Percentiles rank a stretch among this genome's conserved stretches.
Conservation (phyloP, 2,329 filamentous ascomycete genomes). For the Aciculosporium take region DNA sequence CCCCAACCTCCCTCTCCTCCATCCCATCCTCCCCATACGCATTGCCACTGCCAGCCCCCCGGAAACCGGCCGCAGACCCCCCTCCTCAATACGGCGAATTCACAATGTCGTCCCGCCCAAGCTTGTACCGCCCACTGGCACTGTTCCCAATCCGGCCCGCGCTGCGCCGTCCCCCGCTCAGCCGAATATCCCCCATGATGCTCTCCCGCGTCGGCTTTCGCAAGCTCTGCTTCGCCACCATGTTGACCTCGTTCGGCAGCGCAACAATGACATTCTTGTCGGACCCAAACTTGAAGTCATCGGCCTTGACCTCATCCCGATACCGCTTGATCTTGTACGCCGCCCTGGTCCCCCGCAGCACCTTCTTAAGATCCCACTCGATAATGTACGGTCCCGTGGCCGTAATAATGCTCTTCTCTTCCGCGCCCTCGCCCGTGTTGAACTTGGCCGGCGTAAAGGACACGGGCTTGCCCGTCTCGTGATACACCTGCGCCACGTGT, state of each 20-base stretch:
- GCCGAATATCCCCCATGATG: conserved; percentile 51
- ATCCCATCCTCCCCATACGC: no score
- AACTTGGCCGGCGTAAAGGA: conserved; percentile 86
- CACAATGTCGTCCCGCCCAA: conserved; percentile 72
- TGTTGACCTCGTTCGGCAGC: conserved; percentile 92
- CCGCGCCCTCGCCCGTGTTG: conserved; percentile 68
- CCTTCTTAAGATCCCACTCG: conserved; percentile 89
- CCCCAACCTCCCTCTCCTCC: background rate
- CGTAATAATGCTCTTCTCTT: conserved; percentile 90
- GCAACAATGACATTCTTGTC: conserved; percentile 98
- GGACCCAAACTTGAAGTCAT: conserved; percentile 94
- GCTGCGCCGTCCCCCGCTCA: conserved; percentile 33
- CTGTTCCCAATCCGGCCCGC: conserved; percentile 37
- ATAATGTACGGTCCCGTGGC: conserved; percentile 94
- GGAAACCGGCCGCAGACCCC: no score
- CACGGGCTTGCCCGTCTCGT: conserved; percentile 79
- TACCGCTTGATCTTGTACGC: conserved; percentile 97
- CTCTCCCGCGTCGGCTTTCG: conserved; percentile 85
- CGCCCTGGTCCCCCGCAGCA: conserved; percentile 65
- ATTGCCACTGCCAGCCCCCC: no score
- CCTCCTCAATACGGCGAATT: conserved; percentile 48
- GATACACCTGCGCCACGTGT: conserved; percentile 93
- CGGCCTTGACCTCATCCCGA: conserved; percentile 85
- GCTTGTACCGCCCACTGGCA: conserved; percentile 51
- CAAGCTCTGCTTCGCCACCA: conserved; percentile 77